Evolutionary conservation across 2,329 filamentous ascomycete species (phyloP), one percentile per base, ranked within the genome.

Genomic region (Cordyceps cateniannulata): DNA sequence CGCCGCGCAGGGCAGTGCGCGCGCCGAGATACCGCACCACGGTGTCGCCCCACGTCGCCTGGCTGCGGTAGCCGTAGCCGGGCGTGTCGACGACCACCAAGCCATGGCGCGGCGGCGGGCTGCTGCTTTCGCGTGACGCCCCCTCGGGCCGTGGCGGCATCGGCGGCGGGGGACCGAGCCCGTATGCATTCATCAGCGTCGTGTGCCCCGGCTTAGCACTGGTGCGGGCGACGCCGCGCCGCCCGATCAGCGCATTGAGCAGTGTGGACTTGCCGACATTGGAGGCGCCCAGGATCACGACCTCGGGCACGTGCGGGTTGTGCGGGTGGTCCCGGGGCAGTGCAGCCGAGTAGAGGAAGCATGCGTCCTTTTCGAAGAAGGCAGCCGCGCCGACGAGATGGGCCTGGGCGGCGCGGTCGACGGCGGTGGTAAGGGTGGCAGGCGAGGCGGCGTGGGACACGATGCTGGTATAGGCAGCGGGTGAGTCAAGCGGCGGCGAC

Each of bases 241-340:
- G 65, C 38, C 86, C 86, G 2, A 87, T 84, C 38, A 96, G 81
- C 20, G 89, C 88, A 69, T 96, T 96, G 75, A 96, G 87, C 66
- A 96, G 89, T 18, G 90, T 91, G 1, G 90, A 95, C 72, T 96
- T 96, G 69, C 91, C 91, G 47, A 92, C 91, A 70, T 96, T 96
- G 65, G 91, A 92, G 68, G 93, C 91, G 48, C 91, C 91, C 42
- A 96, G 85, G 50, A 96, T 82, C 69, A 90, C 88, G 55, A 96
- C 83, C 65, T 86, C 83, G 49, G 83, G 83, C 4, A 79, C 72
- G 63, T 76, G 75, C 25, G 76, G 77, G 69, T 85, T 85, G 66
- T 76, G 69, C 32, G 75, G 76, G 62, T 85, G 75, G 67, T 81
- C 69, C 58, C 78, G 75, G 63, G 83, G 78, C 49, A 69, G 66